Evolutionary conservation across 352 stramenopile species (phyloP).

Genomic region (Phytopythium helicoides): DNA sequence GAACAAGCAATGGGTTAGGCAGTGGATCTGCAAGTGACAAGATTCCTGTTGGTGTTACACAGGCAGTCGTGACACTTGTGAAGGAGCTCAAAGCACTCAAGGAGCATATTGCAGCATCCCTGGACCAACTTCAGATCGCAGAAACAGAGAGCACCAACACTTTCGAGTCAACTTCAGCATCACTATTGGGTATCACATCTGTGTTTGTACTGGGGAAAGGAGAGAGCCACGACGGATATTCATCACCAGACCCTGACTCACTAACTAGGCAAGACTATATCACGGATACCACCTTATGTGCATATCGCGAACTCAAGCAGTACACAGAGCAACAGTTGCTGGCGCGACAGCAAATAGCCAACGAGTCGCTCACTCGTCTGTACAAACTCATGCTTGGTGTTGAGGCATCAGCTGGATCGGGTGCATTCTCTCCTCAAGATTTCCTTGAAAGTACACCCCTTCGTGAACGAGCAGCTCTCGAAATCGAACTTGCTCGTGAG

Average conservation of each 20-base stretch:
- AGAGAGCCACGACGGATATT: neutral
- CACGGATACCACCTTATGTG: conserved; percentile 54
- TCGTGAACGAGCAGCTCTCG: conserved; percentile 10
- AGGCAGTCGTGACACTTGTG: conserved; percentile 57
- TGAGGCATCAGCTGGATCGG: neutral
- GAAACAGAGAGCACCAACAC: conserved; percentile 8
- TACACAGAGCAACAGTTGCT: conserved; percentile 36
- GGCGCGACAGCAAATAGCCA: conserved; percentile 19
- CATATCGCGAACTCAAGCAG: conserved; percentile 59
- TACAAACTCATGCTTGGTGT: conserved; percentile 18
- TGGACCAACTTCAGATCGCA: conserved; percentile 41
- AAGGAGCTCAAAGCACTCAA: conserved; percentile 75
- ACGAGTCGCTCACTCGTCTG: conserved; percentile 22
- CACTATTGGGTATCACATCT: conserved; percentile 17
- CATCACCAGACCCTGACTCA: conserved; percentile 14
- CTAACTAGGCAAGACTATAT: conserved; percentile 35
- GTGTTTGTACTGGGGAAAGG: neutral
- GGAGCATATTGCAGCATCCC: conserved; percentile 58
- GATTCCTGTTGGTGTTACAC: conserved; percentile 53
- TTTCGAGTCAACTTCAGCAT: conserved; percentile 1
- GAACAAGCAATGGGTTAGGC: neutral
- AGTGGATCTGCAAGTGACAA: conserved; percentile 11
- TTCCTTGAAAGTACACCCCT: too few species aligned
- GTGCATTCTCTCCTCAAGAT: too few species aligned
- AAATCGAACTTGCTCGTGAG: conserved; percentile 36